These are phyloP conservation scores for Beauveria varroae DNA, from an alignment of 2,329 filamentous ascomycete genomes.

Conservation along the genomic window DNA sequence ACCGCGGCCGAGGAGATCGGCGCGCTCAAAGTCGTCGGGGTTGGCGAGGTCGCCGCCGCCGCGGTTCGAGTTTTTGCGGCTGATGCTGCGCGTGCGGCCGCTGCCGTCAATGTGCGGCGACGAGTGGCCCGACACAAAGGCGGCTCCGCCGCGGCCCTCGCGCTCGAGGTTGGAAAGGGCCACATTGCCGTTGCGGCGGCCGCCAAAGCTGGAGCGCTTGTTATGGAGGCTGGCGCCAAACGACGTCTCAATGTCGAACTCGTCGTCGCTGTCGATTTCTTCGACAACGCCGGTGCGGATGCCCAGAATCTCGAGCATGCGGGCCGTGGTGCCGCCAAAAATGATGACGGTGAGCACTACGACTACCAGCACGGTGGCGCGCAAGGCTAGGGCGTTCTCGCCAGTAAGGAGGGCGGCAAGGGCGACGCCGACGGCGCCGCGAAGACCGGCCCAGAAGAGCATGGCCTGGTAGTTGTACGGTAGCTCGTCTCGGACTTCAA, in stretches of 20 bases:
- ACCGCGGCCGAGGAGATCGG: conserved; percentile 47
- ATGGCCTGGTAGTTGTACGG: conserved; percentile 97
- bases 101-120: conserved; percentile 37
- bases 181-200: conserved; percentile 57
- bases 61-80: conserved; percentile 40
- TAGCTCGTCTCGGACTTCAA: conserved; percentile 74
- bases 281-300: conserved; percentile 95
- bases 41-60: conserved; percentile 14
- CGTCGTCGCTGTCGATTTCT: conserved; percentile 94
- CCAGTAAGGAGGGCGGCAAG: conserved; percentile 83
- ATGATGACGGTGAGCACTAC: conserved; percentile 98
- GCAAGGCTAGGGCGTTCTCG: conserved; percentile 71
- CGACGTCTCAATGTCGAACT: conserved; percentile 82
- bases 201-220: conserved; percentile 72
- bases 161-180: conserved; percentile 45
- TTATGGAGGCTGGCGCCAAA: conserved; percentile 67
- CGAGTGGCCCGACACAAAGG: conserved; percentile 47
- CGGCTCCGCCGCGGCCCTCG: conserved; percentile 26
- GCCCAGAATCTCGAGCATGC: conserved; percentile 96
- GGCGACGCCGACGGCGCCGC: conserved; percentile 91
- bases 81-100: conserved; percentile 38
- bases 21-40: conserved; percentile 43
- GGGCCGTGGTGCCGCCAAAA: conserved; percentile 92
- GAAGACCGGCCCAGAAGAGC: conserved; percentile 98
- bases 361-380: conserved; percentile 93